A percentile compares a stretch with the other conserved stretches of the same genome.
Conservation (phyloP, 2,329 filamentous ascomycete genomes). For the Ceratocystis eucalypticola region DNA sequence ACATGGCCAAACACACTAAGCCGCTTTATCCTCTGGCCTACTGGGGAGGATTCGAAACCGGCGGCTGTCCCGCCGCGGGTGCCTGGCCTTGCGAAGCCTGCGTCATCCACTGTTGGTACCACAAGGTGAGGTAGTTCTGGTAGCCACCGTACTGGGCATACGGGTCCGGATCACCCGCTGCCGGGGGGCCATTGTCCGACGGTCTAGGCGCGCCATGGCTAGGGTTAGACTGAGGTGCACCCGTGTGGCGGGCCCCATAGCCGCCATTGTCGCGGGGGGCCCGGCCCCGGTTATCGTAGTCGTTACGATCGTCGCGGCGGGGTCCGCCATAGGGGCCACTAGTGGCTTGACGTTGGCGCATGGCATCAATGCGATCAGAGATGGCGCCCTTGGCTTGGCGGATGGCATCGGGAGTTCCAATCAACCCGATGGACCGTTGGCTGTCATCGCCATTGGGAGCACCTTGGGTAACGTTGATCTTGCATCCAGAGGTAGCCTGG, state of each 20-base stretch:
- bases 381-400: constrained; percentile 70
- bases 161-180: constrained; percentile 43
- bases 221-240: constrained; percentile 23
- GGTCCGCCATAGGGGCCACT: constrained; percentile 8
- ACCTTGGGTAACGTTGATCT: constrained; percentile 82
- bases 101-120: constrained; percentile 56
- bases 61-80: constrained; percentile 20
- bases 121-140: constrained; percentile 64
- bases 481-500: constrained; percentile 76
- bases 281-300: constrained; percentile 10
- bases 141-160: constrained; percentile 78
- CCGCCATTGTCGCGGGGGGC: constrained; percentile 15
- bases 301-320: constrained; percentile 15
- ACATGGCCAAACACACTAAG: not conserved
- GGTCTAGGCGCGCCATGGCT: constrained; percentile 28
- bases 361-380: constrained; percentile 77
- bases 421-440: constrained; percentile 74
- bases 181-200: constrained; percentile 26
- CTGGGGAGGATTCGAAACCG: constrained; percentile 19
- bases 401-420: constrained; percentile 65
- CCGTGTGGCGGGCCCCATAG: constrained; percentile 13
- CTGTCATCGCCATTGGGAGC: constrained; percentile 52
- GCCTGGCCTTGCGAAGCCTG: constrained; percentile 30
- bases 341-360: constrained; percentile 14
- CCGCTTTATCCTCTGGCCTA: not conserved